phyloP scores from a whole-genome alignment of 768 basidiomycete genomes.

The Peribolospora baueri region DNA sequence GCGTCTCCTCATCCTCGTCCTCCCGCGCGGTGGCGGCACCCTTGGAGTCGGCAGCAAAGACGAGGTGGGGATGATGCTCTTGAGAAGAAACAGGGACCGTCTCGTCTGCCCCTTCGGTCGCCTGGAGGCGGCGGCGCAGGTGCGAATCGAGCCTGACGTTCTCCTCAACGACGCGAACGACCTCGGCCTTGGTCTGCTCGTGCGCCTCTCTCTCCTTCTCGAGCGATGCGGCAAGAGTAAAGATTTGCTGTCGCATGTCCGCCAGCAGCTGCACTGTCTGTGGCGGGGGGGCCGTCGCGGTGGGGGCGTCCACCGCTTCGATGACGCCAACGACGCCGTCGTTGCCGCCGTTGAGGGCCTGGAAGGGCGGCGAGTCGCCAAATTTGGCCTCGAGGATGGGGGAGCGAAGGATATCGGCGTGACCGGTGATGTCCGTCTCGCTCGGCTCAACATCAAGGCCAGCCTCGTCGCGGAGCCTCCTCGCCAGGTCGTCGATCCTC shows the following conservation, averaged over 20 bases:
- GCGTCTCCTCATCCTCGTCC: too few species aligned
- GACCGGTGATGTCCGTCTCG: too few species aligned
- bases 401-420: too few species aligned
- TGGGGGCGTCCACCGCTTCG: slow-evolving; percentile 11
- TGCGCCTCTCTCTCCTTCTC: slow-evolving; percentile 19
- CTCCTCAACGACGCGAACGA: slow-evolving; percentile 8
- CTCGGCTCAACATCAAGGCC: too few species aligned
- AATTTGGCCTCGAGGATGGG: not conserved
- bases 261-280: slow-evolving; percentile 12
- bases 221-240: slow-evolving; percentile 20
- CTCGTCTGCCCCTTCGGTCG: slow-evolving; percentile 4
- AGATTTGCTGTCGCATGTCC: slow-evolving; percentile 22
- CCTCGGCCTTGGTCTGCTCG: slow-evolving; percentile 11
- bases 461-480: slow-evolving; percentile 13
- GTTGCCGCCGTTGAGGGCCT: slow-evolving; percentile 4
- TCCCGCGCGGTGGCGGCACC: not conserved
- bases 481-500: slow-evolving; percentile 26
- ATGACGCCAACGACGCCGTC: too few species aligned
- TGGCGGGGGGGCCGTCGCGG: not conserved
- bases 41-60: not conserved
- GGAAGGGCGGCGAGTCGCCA: slow-evolving; percentile 2
- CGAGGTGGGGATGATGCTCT: slow-evolving; percentile 4
- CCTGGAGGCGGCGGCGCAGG: slow-evolving; percentile 2
- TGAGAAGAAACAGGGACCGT: slow-evolving; percentile 3
- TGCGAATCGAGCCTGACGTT: not conserved